Evolutionary conservation across 331 rosid genomes (phyloP), one percentile per base, ranked within the genome.

Genomic region (Quercus phellos): DNA sequence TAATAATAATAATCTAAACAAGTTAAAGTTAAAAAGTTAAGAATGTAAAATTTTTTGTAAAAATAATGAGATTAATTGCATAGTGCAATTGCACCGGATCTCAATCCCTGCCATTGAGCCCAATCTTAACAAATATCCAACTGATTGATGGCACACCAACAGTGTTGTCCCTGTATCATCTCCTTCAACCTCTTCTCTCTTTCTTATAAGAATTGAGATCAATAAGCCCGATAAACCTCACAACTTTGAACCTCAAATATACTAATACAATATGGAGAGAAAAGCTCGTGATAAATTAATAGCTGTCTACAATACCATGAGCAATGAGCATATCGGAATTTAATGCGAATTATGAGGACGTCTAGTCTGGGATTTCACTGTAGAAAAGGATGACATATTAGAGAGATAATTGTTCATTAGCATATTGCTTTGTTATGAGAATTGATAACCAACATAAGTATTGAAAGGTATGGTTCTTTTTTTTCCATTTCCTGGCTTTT

Each of bases 221-320:
- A 90, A 94, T 83, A 94, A 94, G 78, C 99, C 98, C 35, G 96
- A 94, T 79, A 70, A 94, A 73, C 97, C 99, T 63, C 94, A 90
- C 80, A 78, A 94, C 91, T 94, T 94, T 69, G 99, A 94, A 72
- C 99, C 97, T 78, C 88, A 92, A 72, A 90, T 94, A 73, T 94
- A 35, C 42, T 35, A 35, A 35, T 6, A 94, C 89, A 94, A 89
- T 54, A 88, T 94, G 99, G 99, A 92, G 80, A 89, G 99, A 38
- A 90, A 91, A 77, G 91, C 97, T 79, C 78, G 94, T 68, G 99
- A 94, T 88, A 94, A 94, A 84, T 84, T 94, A 87, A 88, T 92
- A 68, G 87, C 86, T 70, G 98, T 92, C 66, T 92, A 94, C 81
- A 90, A 94, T 53, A 85, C 90, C 70, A 94, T 94, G 99, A 85